phyloP scores from a whole-genome alignment of 1,139 yeast genomes.

The Pichia sp. region DNA sequence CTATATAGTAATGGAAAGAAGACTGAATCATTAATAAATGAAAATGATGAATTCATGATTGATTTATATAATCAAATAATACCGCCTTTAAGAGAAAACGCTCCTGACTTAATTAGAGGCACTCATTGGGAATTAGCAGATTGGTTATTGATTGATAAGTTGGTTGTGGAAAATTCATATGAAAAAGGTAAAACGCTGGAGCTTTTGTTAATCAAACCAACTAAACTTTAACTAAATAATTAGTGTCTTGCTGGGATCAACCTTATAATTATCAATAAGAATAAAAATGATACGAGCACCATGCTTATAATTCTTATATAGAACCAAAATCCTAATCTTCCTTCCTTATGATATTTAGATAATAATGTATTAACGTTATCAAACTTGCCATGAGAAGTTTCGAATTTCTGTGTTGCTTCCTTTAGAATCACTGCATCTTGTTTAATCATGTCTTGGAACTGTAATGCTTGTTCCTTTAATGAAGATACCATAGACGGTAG shows the following conservation, averaged over 20 bases:
- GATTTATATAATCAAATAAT: slow-evolving; percentile 47
- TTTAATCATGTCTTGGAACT: slow-evolving; percentile 27
- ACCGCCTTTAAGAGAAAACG: slow-evolving; percentile 40
- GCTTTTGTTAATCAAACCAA: slow-evolving; percentile 22
- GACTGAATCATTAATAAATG: slow-evolving; percentile 32
- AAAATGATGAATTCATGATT: slow-evolving; percentile 42
- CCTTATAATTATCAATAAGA: slow-evolving; percentile 25
- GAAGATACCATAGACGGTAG: slow-evolving; percentile 27
- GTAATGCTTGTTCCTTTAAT: slow-evolving; percentile 27
- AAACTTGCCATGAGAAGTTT: slow-evolving; percentile 25
- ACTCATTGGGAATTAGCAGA: slow-evolving; percentile 55
- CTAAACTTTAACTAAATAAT: slow-evolving; percentile 8
- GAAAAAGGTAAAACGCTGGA: slow-evolving; percentile 25
- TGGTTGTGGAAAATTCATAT: slow-evolving; percentile 19
- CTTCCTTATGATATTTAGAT: slow-evolving; percentile 27
- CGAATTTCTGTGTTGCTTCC: slow-evolving; percentile 29
- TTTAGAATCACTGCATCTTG: slow-evolving; percentile 28
- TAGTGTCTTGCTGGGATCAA: slow-evolving; percentile 27
- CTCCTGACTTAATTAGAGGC: slow-evolving; percentile 41
- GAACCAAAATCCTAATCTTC: slow-evolving; percentile 28
- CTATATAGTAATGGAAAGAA: slow-evolving; percentile 36
- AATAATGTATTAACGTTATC: slow-evolving; percentile 23
- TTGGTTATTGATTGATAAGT: slow-evolving; percentile 14
- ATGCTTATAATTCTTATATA: slow-evolving; percentile 23
- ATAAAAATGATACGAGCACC: slow-evolving; percentile 21